Conservation (phyloP, 768 basidiomycete genomes). For the Hypholoma fasciculare region DNA sequence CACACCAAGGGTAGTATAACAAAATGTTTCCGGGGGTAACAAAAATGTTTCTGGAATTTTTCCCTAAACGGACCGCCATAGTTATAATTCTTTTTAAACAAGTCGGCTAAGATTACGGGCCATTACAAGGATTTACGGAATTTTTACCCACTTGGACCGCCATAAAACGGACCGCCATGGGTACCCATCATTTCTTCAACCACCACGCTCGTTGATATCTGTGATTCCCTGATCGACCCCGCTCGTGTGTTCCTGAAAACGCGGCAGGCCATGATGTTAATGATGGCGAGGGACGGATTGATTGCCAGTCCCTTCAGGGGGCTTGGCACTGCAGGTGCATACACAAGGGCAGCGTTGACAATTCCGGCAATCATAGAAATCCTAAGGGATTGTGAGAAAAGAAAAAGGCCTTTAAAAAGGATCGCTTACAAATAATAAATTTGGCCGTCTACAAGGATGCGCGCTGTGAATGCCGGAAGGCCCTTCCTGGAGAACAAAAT, state of each 20-base stretch:
- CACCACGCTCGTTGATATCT: too few species aligned
- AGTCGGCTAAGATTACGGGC: too few species aligned
- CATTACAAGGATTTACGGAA: too few species aligned
- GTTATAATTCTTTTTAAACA: too few species aligned
- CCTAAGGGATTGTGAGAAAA: not conserved
- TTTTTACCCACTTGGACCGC: too few species aligned
- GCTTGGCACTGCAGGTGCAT: not conserved
- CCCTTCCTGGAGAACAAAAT: conserved; percentile 16
- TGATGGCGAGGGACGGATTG: not conserved
- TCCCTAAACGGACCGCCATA: too few species aligned
- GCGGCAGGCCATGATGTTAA: not conserved
- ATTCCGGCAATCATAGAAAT: not conserved
- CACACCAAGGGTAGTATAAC: too few species aligned
- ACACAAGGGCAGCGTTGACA: not conserved
- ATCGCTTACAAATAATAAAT: conserved; percentile 20
- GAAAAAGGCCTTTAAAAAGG: too few species aligned
- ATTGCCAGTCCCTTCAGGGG: not conserved
- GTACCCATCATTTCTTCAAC: too few species aligned
- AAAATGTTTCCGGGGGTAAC: too few species aligned
- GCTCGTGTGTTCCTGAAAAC: not conserved
- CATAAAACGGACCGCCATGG: too few species aligned
- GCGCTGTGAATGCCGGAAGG: conserved; percentile 21
- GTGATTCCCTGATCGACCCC: not conserved
- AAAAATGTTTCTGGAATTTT: too few species aligned
- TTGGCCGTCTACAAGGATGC: conserved; percentile 25